These are phyloP conservation scores for Cenococcum geophilum DNA, from an alignment of 495 filamentous ascomycete genomes.

Conservation along the genomic window DNA sequence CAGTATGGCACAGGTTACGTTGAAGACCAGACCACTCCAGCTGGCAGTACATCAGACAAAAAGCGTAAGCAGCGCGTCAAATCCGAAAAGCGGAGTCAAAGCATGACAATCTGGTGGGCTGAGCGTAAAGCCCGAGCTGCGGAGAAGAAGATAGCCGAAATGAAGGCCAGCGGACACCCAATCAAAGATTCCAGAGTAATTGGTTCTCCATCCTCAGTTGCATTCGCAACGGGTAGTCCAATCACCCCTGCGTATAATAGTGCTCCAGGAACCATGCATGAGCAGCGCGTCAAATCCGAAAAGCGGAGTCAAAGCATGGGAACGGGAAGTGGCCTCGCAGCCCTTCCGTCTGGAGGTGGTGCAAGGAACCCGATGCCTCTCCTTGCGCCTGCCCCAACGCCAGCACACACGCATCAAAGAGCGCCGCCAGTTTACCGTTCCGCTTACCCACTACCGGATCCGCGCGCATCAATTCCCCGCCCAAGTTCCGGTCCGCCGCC, in stretches of 20 bases:
- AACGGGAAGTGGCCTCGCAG: not conserved
- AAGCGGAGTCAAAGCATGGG: constrained; percentile 27
- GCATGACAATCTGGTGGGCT: constrained; percentile 39
- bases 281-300: constrained; percentile 35
- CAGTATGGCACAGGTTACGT: constrained; percentile 15
- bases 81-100: constrained; percentile 34
- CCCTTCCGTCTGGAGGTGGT: not conserved
- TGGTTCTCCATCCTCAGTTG: not conserved
- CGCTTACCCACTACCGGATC: not conserved
- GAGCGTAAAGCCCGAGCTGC: constrained; percentile 32
- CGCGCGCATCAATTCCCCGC: not conserved
- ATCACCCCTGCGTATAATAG: not conserved
- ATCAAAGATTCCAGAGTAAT: not conserved
- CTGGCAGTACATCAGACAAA: constrained; percentile 11
- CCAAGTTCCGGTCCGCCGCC: not conserved
- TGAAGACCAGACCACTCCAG: constrained; percentile 12
- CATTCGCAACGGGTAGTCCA: not conserved
- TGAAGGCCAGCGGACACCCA: constrained; percentile 8
- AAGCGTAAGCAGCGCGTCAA: constrained; percentile 31
- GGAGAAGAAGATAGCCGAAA: constrained; percentile 13
- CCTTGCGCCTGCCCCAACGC: constrained; percentile 1
- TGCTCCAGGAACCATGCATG: not conserved
- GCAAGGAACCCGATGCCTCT: constrained; percentile 2
- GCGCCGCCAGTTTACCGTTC: constrained; percentile 2
- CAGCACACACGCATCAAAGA: not conserved